Percentiles rank a stretch among this genome's conserved stretches.
These are phyloP conservation scores for Neodidymelliopsis sp. DNA, from an alignment of 2,329 filamentous ascomycete genomes.

Conservation along the genomic window DNA sequence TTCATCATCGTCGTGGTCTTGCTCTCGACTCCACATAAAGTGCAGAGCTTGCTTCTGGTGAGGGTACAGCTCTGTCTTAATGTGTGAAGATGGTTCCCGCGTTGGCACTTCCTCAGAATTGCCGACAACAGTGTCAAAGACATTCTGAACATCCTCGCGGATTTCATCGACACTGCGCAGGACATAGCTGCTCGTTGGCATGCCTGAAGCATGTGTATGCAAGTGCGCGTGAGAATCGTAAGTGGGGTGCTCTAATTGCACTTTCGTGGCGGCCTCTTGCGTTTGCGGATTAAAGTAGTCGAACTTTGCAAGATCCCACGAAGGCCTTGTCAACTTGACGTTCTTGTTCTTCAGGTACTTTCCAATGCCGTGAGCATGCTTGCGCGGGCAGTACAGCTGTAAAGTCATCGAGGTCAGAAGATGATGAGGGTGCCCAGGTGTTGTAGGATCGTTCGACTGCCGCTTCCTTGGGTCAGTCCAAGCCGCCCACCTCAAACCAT, in stretches of 20 bases:
- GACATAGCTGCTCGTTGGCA: conserved; percentile 23
- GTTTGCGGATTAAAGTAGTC: conserved; percentile 79
- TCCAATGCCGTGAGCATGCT: conserved; percentile 70
- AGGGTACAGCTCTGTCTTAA: conserved; percentile 71
- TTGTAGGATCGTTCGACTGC: conserved; percentile 61
- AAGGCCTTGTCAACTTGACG: conserved; percentile 71
- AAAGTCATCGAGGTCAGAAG: conserved; percentile 65
- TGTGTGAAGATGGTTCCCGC: conserved; percentile 71
- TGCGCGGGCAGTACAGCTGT: conserved; percentile 80
- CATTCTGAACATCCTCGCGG: conserved; percentile 79
- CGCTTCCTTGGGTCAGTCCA: conserved; percentile 73
- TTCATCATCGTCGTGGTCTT: conserved; percentile 65
- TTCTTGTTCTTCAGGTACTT: conserved; percentile 70
- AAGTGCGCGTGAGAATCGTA: conserved; percentile 18
- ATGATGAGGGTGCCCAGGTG: conserved; percentile 24
- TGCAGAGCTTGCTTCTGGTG: conserved; percentile 91
- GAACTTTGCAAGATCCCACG: conserved; percentile 68
- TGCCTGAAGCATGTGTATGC: conserved; percentile 15
- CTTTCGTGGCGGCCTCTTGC: conserved; percentile 19
- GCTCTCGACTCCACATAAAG: conserved; percentile 85
- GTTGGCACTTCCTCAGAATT: conserved; percentile 74
- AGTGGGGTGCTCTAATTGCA: conserved; percentile 24
- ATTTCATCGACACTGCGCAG: conserved; percentile 74
- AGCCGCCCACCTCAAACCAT: conserved; percentile 73
- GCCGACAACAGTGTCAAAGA: conserved; percentile 85